These are phyloP conservation scores for Fraxinus americana DNA, from an alignment of 257 asterid species.

Conservation along the genomic window DNA sequence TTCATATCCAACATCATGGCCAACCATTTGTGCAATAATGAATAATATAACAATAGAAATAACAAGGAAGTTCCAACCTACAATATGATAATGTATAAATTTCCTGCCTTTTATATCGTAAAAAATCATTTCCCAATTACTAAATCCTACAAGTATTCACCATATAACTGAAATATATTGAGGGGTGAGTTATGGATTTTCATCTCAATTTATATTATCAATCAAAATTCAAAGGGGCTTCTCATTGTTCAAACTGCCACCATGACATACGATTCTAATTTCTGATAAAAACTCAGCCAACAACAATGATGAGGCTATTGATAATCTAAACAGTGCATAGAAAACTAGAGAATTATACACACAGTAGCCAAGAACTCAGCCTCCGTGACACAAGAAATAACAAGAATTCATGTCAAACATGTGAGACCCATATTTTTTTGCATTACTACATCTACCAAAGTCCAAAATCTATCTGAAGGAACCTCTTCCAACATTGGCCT, in stretches of 20 bases:
- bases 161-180: background rate
- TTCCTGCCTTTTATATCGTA: background rate
- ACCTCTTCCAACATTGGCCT: too few relatives aligned
- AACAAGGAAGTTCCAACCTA: background rate
- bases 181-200: background rate
- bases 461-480: too few relatives aligned
- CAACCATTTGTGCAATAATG: constrained; percentile 26
- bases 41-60: background rate
- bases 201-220: constrained; percentile 13
- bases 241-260: too few relatives aligned
- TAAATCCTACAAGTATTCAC: background rate
- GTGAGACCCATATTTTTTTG: background rate
- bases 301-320: too few relatives aligned
- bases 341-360: constrained; percentile 13
- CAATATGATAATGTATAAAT: background rate
- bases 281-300: too few relatives aligned
- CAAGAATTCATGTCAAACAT: constrained; percentile 10
- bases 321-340: constrained; percentile 2
- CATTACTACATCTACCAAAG: background rate
- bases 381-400: constrained; percentile 14
- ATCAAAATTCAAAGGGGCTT: background rate
- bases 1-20: constrained; percentile 17
- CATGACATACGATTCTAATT: too few relatives aligned
- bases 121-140: constrained; percentile 2
- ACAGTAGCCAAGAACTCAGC: constrained; percentile 12